phyloP scores from a whole-genome alignment of 2,329 filamentous ascomycete species.

The Camillea tinctor region DNA sequence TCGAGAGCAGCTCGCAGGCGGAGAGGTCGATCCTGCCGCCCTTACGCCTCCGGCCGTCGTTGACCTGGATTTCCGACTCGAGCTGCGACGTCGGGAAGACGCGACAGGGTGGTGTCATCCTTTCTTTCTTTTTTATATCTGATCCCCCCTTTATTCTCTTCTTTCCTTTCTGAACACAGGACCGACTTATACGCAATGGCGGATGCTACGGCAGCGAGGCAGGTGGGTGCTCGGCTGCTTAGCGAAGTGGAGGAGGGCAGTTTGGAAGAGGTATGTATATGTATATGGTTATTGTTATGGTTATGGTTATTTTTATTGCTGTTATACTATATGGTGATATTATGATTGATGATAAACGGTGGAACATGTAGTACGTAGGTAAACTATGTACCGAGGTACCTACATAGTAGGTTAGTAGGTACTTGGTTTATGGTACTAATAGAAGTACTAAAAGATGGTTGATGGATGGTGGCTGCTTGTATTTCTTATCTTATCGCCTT shows the following conservation, averaged over 20 bases:
- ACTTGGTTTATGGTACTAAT: not conserved
- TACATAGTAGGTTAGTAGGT: no score
- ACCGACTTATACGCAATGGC: constrained; percentile 17
- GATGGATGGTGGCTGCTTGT: not conserved
- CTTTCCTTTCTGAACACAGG: not conserved
- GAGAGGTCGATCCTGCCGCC: constrained; percentile 48
- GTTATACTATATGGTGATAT: no score
- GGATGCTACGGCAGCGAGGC: constrained; percentile 38
- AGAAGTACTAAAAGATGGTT: not conserved
- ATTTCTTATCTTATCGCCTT: constrained; percentile 30
- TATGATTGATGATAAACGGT: not conserved
- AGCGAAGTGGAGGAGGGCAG: constrained; percentile 56
- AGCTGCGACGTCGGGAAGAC: constrained; percentile 54
- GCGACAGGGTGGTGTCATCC: constrained; percentile 59
- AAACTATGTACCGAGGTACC: no score
- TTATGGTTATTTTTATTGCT: no score
- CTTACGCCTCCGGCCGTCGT: constrained; percentile 55
- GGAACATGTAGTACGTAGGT: no score
- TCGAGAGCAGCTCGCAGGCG: constrained; percentile 54
- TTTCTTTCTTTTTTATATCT: not conserved
- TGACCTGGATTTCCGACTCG: constrained; percentile 47
- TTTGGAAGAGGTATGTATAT: constrained; percentile 54
- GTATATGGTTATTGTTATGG: no score
- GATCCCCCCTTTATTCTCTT: not conserved
- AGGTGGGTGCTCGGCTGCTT: constrained; percentile 49